phyloP scores from a whole-genome alignment of 1,139 yeast species.

The Keqinozyma sinolaborantium region DNA sequence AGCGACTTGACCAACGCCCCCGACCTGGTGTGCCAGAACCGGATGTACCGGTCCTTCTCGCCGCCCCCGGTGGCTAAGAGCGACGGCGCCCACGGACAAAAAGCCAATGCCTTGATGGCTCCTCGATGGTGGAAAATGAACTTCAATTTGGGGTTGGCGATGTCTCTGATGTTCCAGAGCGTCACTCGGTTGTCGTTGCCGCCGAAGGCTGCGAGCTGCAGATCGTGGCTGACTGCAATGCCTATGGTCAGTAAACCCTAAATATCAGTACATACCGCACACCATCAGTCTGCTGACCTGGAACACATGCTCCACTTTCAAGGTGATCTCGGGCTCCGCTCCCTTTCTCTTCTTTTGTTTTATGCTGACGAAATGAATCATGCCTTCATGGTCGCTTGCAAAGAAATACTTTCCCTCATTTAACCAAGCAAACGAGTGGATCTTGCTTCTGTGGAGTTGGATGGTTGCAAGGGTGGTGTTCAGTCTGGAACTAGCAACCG shows the following conservation, averaged over 20 bases:
- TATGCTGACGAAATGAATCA: slow-evolving; percentile 39
- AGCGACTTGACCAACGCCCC: slow-evolving; percentile 62
- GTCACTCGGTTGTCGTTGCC: slow-evolving; percentile 71
- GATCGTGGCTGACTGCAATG: slow-evolving; percentile 48
- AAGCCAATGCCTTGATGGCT: slow-evolving; percentile 44
- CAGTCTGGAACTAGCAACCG: slow-evolving; percentile 17
- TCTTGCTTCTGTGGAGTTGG: slow-evolving; percentile 22
- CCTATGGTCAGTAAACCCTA: slow-evolving; percentile 28
- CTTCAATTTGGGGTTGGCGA: slow-evolving; percentile 37
- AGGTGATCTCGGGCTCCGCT: slow-evolving; percentile 4
- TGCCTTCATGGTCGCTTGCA: slow-evolving; percentile 72
- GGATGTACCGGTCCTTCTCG: slow-evolving; percentile 39
- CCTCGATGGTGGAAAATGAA: slow-evolving; percentile 43
- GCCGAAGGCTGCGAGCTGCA: slow-evolving; percentile 60
- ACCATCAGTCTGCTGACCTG: slow-evolving; percentile 62
- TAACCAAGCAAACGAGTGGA: slow-evolving; percentile 66
- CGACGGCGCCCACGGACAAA: slow-evolving; percentile 42
- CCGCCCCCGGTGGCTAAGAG: slow-evolving; percentile 47
- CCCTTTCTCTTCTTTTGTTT: slow-evolving; percentile 15
- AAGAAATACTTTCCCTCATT: slow-evolving; percentile 41
- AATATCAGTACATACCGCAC: slow-evolving; percentile 46
- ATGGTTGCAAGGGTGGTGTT: slow-evolving; percentile 2
- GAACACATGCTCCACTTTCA: slow-evolving; percentile 21
- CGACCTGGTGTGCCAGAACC: slow-evolving; percentile 81
- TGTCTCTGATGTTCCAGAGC: slow-evolving; percentile 55